Percentiles rank a stretch among this genome's conserved stretches.
These are phyloP conservation scores for Penicillium verhagenii DNA, from an alignment of 495 filamentous ascomycete genomes.

Conservation along the genomic window DNA sequence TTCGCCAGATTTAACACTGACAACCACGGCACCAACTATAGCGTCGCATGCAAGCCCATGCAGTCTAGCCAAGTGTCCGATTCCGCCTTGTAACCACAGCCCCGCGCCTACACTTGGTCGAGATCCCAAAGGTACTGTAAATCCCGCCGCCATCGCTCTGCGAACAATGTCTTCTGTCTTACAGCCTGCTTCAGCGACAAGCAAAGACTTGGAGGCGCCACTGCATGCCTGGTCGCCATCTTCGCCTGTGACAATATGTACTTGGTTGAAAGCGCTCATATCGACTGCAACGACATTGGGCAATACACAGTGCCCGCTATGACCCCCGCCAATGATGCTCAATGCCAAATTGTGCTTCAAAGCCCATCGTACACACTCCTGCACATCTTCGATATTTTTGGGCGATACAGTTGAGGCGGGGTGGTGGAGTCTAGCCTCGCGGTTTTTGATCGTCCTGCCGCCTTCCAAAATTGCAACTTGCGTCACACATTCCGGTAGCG, in stretches of 20 bases:
- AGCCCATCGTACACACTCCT: constrained; percentile 60
- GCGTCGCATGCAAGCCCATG: constrained; percentile 61
- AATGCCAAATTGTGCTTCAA: constrained; percentile 47
- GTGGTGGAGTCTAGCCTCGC: constrained; percentile 46
- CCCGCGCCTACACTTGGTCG: constrained; percentile 64
- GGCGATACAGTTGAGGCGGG: constrained; percentile 49
- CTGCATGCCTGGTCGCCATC: constrained; percentile 16
- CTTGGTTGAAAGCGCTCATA: constrained; percentile 56
- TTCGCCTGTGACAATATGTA: constrained; percentile 40
- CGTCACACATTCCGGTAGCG: constrained; percentile 47
- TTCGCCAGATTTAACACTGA: constrained; percentile 53
- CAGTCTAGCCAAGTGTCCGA: constrained; percentile 57
- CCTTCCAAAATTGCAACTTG: constrained; percentile 45
- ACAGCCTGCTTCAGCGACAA: constrained; percentile 55
- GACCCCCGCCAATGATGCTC: constrained; percentile 57
- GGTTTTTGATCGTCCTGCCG: constrained; percentile 48
- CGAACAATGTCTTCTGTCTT: constrained; percentile 56
- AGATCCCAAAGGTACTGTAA: constrained; percentile 59
- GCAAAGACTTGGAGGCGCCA: constrained; percentile 35
- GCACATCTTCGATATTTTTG: constrained; percentile 50
- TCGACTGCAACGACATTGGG: constrained; percentile 55
- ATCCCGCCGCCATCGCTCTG: constrained; percentile 45
- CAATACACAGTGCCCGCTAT: constrained; percentile 59
- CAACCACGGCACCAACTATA: constrained; percentile 58
- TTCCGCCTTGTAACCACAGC: constrained; percentile 64